These are phyloP conservation scores for Aspergillus novofumigatus DNA, from an alignment of 2,329 filamentous ascomycete species.

Conservation along the genomic window DNA sequence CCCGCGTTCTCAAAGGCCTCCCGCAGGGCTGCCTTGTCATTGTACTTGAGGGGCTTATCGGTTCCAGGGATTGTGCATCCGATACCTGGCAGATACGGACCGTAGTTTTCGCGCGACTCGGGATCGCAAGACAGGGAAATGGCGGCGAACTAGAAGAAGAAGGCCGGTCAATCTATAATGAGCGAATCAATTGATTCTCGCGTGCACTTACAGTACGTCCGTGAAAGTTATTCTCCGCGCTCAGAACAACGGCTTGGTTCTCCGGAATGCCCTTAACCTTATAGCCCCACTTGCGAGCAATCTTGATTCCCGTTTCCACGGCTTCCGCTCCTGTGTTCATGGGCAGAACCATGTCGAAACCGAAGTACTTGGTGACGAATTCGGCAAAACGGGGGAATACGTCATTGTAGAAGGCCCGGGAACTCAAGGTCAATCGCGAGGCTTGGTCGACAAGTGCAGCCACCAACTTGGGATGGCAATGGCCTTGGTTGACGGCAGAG, in stretches of 20 bases:
- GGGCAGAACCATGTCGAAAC: conserved; percentile 95
- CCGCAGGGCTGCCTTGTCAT: conserved; percentile 76
- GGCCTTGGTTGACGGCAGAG: conserved; percentile 95
- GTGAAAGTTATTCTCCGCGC: conserved; percentile 90
- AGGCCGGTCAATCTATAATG: not conserved
- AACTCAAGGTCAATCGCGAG: conserved; percentile 82
- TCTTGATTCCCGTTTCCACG: conserved; percentile 92
- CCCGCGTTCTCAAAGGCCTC: conserved; percentile 76
- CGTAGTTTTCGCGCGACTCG: conserved; percentile 94
- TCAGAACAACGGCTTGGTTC: conserved; percentile 79
- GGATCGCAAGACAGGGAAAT: conserved; percentile 94
- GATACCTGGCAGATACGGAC: conserved; percentile 87
- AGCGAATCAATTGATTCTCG: not conserved
- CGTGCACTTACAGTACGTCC: conserved; percentile 71
- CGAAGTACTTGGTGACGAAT: conserved; percentile 83
- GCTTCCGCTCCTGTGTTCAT: conserved; percentile 99
- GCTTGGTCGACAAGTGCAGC: conserved; percentile 88
- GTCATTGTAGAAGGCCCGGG: conserved; percentile 95
- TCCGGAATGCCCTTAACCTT: conserved; percentile 87
- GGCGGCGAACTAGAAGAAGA: conserved; percentile 68
- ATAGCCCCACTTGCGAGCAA: conserved; percentile 97
- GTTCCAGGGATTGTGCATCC: conserved; percentile 73
- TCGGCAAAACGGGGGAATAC: conserved; percentile 95
- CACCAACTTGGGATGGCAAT: conserved; percentile 94
- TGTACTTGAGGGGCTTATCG: conserved; percentile 75